Percentiles rank a stretch among this genome's conserved stretches.
phyloP scores from a whole-genome alignment of 2,329 filamentous ascomycete genomes.

The Apiospora koreana region DNA sequence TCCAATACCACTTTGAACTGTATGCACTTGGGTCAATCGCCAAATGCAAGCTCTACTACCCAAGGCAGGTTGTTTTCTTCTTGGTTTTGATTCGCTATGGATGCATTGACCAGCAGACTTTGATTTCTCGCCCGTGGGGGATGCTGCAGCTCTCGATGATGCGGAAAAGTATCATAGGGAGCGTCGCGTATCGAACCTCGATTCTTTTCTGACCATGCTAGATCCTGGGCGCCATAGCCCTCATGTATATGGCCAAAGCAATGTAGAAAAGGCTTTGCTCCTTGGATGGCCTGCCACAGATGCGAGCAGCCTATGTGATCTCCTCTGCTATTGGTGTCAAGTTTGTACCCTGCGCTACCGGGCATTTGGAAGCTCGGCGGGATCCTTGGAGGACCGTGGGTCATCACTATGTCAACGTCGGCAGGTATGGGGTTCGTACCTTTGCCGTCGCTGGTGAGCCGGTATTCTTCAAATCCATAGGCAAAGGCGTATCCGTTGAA shows the following conservation, averaged over 20 bases:
- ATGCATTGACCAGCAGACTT: not conserved
- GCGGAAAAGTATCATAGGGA: not conserved
- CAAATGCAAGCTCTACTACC: not conserved
- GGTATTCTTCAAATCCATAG: constrained; percentile 28
- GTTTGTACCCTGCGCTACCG: not conserved
- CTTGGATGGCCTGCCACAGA: constrained; percentile 50
- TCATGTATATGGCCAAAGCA: constrained; percentile 66
- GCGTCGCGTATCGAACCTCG: not conserved
- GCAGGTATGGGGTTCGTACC: constrained; percentile 21
- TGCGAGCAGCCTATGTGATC: constrained; percentile 49
- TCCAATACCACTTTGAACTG: too few species aligned
- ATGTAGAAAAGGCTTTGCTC: constrained; percentile 59
- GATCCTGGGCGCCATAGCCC: constrained; percentile 45
- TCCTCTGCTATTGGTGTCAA: constrained; percentile 18
- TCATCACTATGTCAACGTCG: constrained; percentile 39
- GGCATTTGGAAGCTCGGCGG: constrained; percentile 24
- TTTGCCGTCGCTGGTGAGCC: constrained; percentile 23
- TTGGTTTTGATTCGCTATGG: not conserved
- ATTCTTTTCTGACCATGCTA: constrained; percentile 34
- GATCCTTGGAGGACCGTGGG: constrained; percentile 37
- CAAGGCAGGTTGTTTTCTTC: not conserved
- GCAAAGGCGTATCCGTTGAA: constrained; percentile 32
- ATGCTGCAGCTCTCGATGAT: not conserved
- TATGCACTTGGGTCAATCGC: too few species aligned
- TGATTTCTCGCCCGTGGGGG: not conserved